Base-by-base conservation (phyloP, 208 protist species). In the Crithidia expoeki region DNA sequence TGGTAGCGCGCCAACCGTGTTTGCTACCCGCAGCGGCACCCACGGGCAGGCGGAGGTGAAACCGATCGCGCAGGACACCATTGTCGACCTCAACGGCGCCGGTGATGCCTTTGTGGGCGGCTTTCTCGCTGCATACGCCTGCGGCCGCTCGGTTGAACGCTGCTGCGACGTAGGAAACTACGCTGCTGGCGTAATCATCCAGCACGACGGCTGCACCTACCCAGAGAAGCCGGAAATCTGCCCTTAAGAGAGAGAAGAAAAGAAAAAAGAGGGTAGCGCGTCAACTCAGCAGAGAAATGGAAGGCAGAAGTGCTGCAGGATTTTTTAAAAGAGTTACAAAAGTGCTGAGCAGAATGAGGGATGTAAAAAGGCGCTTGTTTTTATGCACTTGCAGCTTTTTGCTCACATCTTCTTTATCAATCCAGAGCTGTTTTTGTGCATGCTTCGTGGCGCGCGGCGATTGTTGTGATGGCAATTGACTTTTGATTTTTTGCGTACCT, bases 41-140 rank as follows among this genome's bases (percentile, higher is more conserved):
- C 32, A 72, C 12, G 77, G 79, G 21, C 64, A 68, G 27, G 86
- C 94, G 34, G 58, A 68, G 9, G 96, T 98, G 61, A 44, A 70
- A 21, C 52, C 75, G 4, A 83, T 99, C 34, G 60, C 75, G 14
- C 33, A 53, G 12, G 90, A 98, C 23, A 82, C 95, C 40, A 99
- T 99, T 34, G 89, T 99, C 11, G 98, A 99, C 80, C 92, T 95
- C 47, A 99, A 99, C 76, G 98, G 94, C 59, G 98, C 98, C 32
- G 98, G 98, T 59, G 98, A 99, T 76, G 84, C 95, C 21, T 99
- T 99, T 71, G 98, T 98, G 17, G 98, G 98, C 63, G 98, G 98
- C 52, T 99, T 99, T 86, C 75, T 99, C 1, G 78, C 95, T 36
- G 81, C 81, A 17, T 92, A 93, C 49, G 82, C 83, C 10, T n/a